Conservation (phyloP, 2,329 filamentous ascomycete species). For the Mycocentrospora acerina region DNA sequence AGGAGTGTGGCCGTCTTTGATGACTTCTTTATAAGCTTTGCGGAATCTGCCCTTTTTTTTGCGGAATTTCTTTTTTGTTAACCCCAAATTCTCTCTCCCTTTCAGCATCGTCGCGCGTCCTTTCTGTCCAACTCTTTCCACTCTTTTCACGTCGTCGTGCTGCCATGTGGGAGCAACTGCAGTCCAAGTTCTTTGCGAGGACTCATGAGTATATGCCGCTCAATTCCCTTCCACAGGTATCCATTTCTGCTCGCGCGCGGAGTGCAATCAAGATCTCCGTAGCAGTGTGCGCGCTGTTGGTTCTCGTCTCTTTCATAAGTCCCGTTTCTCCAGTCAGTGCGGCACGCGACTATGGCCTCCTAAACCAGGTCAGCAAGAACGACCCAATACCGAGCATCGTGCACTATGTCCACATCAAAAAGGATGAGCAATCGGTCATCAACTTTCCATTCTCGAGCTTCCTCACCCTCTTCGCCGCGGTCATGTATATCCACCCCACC, state of each 20-base stretch:
- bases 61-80: too few species aligned
- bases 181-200: slow-evolving; percentile 3
- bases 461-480: slow-evolving; percentile 15
- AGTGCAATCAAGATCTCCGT: slow-evolving; percentile 6
- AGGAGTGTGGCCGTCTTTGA: too few species aligned
- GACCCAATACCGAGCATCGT: slow-evolving; percentile 20
- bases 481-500: slow-evolving; percentile 14
- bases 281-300: slow-evolving; percentile 1
- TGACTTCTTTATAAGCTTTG: too few species aligned
- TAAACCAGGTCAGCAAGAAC: background rate
- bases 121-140: too few species aligned
- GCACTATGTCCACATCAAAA: slow-evolving; percentile 19
- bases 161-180: slow-evolving; percentile 2
- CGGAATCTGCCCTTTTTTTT: too few species aligned
- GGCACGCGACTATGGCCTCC: slow-evolving; percentile 1
- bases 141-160: too few species aligned
- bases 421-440: slow-evolving; percentile 10
- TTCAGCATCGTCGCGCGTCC: too few species aligned
- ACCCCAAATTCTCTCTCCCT: too few species aligned
- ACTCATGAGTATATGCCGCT: slow-evolving; percentile 9
- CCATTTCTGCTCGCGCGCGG: slow-evolving; percentile 8
- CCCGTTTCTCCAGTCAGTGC: slow-evolving; percentile 1
- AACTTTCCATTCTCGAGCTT: slow-evolving; percentile 14
- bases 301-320: slow-evolving; percentile 1
- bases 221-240: slow-evolving; percentile 1